Evolutionary conservation across 768 basidiomycete species (phyloP).

Genomic region (Omphalotus guepiniiformis): DNA sequence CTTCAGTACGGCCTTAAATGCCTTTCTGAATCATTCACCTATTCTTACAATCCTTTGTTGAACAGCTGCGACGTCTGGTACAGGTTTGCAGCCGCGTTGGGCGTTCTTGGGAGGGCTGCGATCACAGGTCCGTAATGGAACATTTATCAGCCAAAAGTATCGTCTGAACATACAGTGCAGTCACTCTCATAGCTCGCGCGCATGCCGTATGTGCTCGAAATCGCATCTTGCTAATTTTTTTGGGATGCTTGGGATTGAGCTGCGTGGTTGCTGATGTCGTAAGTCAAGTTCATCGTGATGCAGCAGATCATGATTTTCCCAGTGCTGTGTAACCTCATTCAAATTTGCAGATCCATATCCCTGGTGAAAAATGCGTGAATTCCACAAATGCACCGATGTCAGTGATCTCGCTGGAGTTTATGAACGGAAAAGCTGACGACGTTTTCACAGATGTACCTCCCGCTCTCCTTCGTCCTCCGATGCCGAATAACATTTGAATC

Average conservation of each 20-base stretch:
- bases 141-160: neutral
- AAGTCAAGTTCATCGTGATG: slow-evolving; percentile 3
- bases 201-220: slow-evolving; percentile 19
- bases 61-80: slow-evolving; percentile 25
- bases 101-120: slow-evolving; percentile 25
- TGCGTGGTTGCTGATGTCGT: slow-evolving; percentile 22
- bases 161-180: slow-evolving; percentile 1
- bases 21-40: too few relatives aligned
- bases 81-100: slow-evolving; percentile 21
- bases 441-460: too few relatives aligned
- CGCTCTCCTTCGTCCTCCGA: too few relatives aligned
- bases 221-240: slow-evolving; percentile 13
- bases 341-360: slow-evolving; percentile 18
- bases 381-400: slow-evolving; percentile 12
- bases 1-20: too few relatives aligned
- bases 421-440: too few relatives aligned
- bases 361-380: slow-evolving; percentile 15
- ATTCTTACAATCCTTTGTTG: too few relatives aligned
- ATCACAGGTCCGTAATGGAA: slow-evolving; percentile 19
- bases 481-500: too few relatives aligned
- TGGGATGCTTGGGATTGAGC: slow-evolving; percentile 15
- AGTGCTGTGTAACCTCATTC: too few relatives aligned
- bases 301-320: too few relatives aligned
- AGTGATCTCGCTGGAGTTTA: too few relatives aligned
- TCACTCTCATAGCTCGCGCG: slow-evolving; percentile 13